Conservation (phyloP, 139 green algal species). For the Limnomonas spitsbergensis region DNA sequence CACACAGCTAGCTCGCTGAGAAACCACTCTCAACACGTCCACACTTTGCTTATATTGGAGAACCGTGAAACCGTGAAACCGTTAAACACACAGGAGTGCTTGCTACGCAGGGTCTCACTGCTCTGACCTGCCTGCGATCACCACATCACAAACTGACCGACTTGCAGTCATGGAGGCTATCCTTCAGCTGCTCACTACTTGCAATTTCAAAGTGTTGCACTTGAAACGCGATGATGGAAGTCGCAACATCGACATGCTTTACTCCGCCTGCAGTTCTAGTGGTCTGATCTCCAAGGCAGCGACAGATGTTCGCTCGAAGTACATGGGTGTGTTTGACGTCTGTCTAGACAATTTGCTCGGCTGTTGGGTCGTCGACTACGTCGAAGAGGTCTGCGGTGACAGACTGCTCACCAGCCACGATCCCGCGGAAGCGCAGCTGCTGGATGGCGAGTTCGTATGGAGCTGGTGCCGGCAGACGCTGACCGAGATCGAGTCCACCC, state of each 20-base stretch:
- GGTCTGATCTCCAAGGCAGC: not conserved
- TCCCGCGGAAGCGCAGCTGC: constrained; percentile 48
- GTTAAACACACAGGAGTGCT: too few species aligned
- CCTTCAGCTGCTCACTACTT: not conserved
- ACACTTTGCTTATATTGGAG: too few species aligned
- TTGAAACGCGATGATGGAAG: not conserved
- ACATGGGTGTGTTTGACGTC: constrained; percentile 7
- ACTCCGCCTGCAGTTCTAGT: not conserved
- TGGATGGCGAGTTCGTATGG: constrained; percentile 56
- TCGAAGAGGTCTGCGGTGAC: constrained; percentile 49
- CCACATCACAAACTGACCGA: too few species aligned
- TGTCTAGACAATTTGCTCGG: constrained; percentile 17
- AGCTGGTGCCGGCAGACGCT: constrained; percentile 22
- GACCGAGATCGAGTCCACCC: constrained; percentile 15
- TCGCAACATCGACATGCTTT: not conserved
- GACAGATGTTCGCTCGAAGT: not conserved
- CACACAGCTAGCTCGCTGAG: too few species aligned
- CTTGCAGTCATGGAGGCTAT: not conserved
- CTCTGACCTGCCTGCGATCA: too few species aligned
- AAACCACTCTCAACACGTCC: too few species aligned
- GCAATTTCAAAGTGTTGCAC: not conserved
- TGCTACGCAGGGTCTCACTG: too few species aligned
- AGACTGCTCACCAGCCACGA: constrained; percentile 44
- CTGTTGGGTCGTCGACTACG: constrained; percentile 56
- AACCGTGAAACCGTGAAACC: too few species aligned